phyloP scores from a whole-genome alignment of 192 early-diverging fungal genomes.

The Chytriomyces confervae region DNA sequence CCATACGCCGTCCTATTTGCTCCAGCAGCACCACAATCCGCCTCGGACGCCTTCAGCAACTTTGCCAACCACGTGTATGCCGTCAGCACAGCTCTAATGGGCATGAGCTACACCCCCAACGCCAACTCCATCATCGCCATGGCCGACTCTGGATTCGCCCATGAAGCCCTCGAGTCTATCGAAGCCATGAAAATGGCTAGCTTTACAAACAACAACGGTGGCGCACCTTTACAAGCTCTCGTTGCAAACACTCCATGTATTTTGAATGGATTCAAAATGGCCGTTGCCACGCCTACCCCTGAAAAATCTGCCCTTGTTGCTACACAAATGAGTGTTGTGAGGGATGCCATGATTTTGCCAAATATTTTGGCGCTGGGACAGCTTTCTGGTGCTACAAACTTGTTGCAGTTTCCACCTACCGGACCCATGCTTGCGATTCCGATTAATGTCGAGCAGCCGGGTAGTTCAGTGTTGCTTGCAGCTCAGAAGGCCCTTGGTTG shows the following conservation, averaged over 20 bases:
- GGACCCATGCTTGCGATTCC: neutral
- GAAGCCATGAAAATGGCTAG: neutral
- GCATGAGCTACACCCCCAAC: neutral
- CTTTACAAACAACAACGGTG: conserved; percentile 6
- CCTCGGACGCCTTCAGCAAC: conserved; percentile 12
- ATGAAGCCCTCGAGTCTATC: neutral
- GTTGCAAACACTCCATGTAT: conserved; percentile 1
- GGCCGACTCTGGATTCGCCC: neutral
- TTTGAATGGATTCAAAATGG: neutral
- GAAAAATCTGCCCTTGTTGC: neutral
- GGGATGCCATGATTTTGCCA: neutral
- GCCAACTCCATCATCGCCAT: neutral
- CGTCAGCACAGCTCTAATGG: neutral
- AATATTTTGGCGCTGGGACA: conserved; percentile 1
- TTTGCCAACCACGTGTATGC: conserved; percentile 12
- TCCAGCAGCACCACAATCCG: neutral
- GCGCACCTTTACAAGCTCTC: neutral
- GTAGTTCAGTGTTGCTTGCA: neutral
- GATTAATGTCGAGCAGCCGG: neutral
- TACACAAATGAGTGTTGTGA: neutral
- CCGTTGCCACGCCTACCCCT: neutral
- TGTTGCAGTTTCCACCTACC: neutral
- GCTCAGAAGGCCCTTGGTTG: neutral
- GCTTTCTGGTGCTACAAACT: neutral
- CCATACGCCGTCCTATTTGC: neutral